These are phyloP conservation scores for Diplocarpon mali DNA, from an alignment of 2,329 filamentous ascomycete species.

Conservation along the genomic window DNA sequence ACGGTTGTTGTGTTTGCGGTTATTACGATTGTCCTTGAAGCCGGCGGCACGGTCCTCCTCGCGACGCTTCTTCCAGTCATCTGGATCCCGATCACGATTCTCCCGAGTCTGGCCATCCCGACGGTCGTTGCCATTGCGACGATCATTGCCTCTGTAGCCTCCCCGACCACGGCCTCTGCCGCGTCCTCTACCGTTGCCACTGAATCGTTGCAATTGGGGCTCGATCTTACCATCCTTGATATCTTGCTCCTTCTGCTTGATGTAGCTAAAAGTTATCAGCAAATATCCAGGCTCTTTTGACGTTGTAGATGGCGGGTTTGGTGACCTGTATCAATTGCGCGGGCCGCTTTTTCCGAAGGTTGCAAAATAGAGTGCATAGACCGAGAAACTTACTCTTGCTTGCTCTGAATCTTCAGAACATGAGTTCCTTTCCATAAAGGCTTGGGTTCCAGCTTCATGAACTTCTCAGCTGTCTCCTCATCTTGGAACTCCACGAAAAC, in stretches of 20 bases:
- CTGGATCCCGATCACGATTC: constrained; percentile 31
- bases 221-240: constrained; percentile 61
- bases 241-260: constrained; percentile 61
- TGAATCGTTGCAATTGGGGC: constrained; percentile 36
- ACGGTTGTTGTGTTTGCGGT: constrained; percentile 28
- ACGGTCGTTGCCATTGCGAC: constrained; percentile 3
- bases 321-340: no score
- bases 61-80: constrained; percentile 55
- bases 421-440: constrained; percentile 69
- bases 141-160: constrained; percentile 2
- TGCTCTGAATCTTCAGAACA: constrained; percentile 73
- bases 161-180: constrained; percentile 9
- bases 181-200: constrained; percentile 7
- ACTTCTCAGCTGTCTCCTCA: constrained; percentile 68
- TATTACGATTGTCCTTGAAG: constrained; percentile 33
- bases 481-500: constrained; percentile 88
- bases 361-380: neutral
- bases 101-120: constrained; percentile 19
- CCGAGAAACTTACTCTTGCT: constrained; percentile 36
- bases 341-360: neutral
- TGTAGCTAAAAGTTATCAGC: constrained; percentile 49
- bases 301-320: neutral
- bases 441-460: constrained; percentile 67
- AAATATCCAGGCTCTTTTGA: neutral
- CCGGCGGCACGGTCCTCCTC: constrained; percentile 51